Conservation (phyloP, 768 basidiomycete species). For the Pholiota conissans region DNA sequence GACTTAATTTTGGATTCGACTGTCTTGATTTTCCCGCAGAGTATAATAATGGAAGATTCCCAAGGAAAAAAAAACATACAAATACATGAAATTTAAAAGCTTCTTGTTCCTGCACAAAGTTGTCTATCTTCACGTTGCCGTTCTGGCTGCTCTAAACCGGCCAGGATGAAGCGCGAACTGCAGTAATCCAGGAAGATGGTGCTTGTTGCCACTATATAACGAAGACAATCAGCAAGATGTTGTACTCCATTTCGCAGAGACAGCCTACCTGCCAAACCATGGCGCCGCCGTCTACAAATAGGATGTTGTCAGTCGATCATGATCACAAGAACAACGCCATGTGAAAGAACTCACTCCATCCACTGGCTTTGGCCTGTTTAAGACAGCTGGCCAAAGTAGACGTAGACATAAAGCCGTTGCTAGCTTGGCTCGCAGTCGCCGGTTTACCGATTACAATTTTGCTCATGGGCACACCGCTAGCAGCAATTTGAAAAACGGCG, state of each 20-base stretch:
- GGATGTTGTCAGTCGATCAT: slow-evolving; percentile 1
- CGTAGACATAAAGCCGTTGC: slow-evolving; percentile 62
- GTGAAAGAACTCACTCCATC: slow-evolving; percentile 59
- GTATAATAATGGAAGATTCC: neutral
- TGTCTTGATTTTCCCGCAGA: neutral
- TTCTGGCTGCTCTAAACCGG: slow-evolving; percentile 23
- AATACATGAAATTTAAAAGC: neutral
- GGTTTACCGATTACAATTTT: slow-evolving; percentile 83
- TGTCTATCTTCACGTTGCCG: neutral
- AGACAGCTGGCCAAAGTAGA: slow-evolving; percentile 60
- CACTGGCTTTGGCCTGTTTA: slow-evolving; percentile 54
- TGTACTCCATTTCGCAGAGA: neutral
- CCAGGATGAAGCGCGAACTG: slow-evolving; percentile 19
- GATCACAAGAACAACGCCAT: slow-evolving; percentile 5
- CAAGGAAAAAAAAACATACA: neutral
- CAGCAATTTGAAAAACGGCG: slow-evolving; percentile 58
- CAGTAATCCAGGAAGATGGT: slow-evolving; percentile 33
- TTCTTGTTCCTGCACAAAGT: neutral
- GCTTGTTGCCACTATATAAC: slow-evolving; percentile 29
- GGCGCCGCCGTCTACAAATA: slow-evolving; percentile 30
- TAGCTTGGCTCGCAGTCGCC: slow-evolving; percentile 48
- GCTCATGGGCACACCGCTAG: slow-evolving; percentile 52
- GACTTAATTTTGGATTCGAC: neutral
- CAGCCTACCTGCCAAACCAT: slow-evolving; percentile 39
- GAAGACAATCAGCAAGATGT: neutral